Conservation (phyloP, 1,139 yeast genomes). For the Suhomyces terraborum region DNA sequence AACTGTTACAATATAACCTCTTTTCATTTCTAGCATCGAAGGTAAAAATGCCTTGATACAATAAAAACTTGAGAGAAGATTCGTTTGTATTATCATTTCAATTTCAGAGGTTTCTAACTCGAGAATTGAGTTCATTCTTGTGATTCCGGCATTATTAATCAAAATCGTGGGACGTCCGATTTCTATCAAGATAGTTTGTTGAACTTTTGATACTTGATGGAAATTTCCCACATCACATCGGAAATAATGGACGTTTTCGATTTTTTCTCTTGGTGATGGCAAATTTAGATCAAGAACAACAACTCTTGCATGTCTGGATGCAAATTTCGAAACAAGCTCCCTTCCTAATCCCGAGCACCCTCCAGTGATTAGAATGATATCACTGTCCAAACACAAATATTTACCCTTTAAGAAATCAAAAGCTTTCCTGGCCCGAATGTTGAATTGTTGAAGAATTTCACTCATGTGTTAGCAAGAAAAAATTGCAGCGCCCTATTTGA, state of each 20-base stretch:
- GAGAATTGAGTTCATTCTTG: slow-evolving; percentile 57
- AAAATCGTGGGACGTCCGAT: slow-evolving; percentile 66
- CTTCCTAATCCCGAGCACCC: slow-evolving; percentile 77
- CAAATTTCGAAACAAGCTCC: slow-evolving; percentile 54
- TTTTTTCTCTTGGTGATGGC: slow-evolving; percentile 48
- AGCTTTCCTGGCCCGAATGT: slow-evolving; percentile 31
- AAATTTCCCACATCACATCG: slow-evolving; percentile 68
- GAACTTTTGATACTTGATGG: slow-evolving; percentile 35
- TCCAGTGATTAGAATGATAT: slow-evolving; percentile 78
- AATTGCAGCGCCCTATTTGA: no score
- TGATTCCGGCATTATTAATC: slow-evolving; percentile 82
- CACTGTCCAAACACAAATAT: slow-evolving; percentile 50
- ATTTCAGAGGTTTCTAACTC: slow-evolving; percentile 60
- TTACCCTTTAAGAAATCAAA: slow-evolving; percentile 51
- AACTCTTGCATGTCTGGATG: slow-evolving; percentile 45
- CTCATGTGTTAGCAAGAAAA: no score
- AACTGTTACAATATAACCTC: slow-evolving; percentile 80
- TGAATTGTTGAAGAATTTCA: slow-evolving; percentile 20
- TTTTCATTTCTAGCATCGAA: slow-evolving; percentile 56
- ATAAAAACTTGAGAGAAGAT: slow-evolving; percentile 68
- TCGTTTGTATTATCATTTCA: slow-evolving; percentile 61
- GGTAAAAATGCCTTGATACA: slow-evolving; percentile 74
- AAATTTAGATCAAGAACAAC: slow-evolving; percentile 62
- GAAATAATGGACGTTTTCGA: slow-evolving; percentile 53
- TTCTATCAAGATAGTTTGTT: slow-evolving; percentile 40